Conservation (phyloP, 1,284 basidiomycete species). For the Cutaneotrichosporon spelunceum region DNA sequence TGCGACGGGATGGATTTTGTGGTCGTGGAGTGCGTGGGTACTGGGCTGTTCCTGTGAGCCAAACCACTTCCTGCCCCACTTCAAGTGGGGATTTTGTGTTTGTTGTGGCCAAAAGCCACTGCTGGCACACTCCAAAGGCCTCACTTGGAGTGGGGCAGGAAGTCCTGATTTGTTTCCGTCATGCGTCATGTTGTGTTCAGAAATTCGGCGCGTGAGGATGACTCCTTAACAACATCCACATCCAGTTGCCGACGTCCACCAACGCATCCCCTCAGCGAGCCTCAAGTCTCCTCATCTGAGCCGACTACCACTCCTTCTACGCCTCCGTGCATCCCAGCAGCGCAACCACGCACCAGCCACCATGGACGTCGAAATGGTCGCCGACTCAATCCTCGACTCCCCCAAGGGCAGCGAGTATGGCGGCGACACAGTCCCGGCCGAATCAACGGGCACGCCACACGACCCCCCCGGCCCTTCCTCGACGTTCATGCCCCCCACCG, state of each 20-base stretch:
- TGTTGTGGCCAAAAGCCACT: no score
- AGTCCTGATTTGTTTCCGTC: not conserved
- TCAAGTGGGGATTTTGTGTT: not conserved
- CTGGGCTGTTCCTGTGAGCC: no score
- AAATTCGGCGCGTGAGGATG: slow-evolving; percentile 9
- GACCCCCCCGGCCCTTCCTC: slow-evolving; percentile 40
- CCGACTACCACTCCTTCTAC: no score
- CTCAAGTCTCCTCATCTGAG: not conserved
- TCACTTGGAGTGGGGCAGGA: not conserved
- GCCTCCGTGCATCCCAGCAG: no score
- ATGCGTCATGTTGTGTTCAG: not conserved
- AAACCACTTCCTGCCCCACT: not conserved
- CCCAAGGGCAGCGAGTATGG: slow-evolving; percentile 25
- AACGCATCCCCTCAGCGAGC: not conserved
- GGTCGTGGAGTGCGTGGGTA: not conserved
- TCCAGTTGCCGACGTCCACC: no score
- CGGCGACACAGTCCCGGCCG: slow-evolving; percentile 18
- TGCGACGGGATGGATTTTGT: not conserved
- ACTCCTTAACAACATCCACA: slow-evolving; percentile 5
- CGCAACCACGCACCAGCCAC: not conserved
- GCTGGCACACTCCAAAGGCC: no score
- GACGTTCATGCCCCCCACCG: slow-evolving; percentile 31
- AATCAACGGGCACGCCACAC: not conserved
- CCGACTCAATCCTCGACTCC: slow-evolving; percentile 27
- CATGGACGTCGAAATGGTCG: slow-evolving; percentile 14